A percentile compares a stretch with the other conserved stretches of the same genome.
Conservation (phyloP, 2,329 filamentous ascomycete species). For the Penicillium paneum region DNA sequence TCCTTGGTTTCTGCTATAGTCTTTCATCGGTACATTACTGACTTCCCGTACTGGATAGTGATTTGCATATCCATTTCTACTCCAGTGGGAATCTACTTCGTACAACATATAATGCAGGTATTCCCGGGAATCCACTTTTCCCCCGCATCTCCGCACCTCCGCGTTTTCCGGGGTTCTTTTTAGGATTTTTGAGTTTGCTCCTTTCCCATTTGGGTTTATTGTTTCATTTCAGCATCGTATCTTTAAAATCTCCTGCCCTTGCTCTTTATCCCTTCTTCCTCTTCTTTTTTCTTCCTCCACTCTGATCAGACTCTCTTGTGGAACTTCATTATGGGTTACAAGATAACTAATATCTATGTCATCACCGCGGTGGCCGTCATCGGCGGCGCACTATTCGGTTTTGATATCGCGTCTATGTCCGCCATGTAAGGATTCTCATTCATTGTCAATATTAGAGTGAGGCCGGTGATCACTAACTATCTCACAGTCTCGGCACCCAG, state of each 20-base stretch:
- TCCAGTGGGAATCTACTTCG: not conserved
- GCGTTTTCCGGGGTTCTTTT: not conserved
- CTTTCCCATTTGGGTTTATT: not conserved
- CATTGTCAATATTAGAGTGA: too few relatives aligned
- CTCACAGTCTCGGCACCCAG: conserved; percentile 55
- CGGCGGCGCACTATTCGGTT: conserved; percentile 71
- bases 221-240: not conserved
- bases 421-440: conserved; percentile 43
- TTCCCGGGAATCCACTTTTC: not conserved
- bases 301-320: not conserved
- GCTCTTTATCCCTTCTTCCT: not conserved
- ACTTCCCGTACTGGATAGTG: not conserved
- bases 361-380: conserved; percentile 58
- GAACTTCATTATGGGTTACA: conserved; percentile 29
- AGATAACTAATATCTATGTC: conserved; percentile 57
- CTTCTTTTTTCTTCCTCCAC: not conserved
- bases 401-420: conserved; percentile 74
- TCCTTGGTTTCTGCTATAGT: not conserved
- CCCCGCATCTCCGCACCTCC: not conserved
- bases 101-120: not conserved
- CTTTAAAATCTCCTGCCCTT: conserved; percentile 4
- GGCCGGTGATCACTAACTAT: not conserved
- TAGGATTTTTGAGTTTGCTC: not conserved
- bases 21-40: not conserved
- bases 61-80: not conserved